phyloP scores from a whole-genome alignment of 768 basidiomycete species.

The Podaxis sp. region DNA sequence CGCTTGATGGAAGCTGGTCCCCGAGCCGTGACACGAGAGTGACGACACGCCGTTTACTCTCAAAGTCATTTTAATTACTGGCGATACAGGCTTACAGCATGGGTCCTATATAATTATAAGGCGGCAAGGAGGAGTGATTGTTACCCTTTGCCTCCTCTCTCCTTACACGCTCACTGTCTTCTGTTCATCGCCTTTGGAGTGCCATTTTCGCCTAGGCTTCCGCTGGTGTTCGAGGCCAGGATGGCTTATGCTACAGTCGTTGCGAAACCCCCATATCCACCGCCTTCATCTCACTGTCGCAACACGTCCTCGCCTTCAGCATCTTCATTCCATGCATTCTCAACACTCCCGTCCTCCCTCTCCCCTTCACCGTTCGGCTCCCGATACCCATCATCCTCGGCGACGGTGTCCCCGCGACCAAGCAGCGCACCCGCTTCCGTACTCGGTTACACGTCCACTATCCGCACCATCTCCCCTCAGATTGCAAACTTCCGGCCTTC shows the following conservation, averaged over 20 bases:
- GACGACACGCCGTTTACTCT: not conserved
- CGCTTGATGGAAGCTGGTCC: not conserved
- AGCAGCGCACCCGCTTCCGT: not conserved
- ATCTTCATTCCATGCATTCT: not conserved
- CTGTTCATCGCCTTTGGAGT: not conserved
- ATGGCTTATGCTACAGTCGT: not conserved
- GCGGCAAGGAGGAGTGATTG: not conserved
- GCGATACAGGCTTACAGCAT: slow-evolving; percentile 13
- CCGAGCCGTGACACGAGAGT: not conserved
- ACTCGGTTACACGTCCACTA: slow-evolving; percentile 6
- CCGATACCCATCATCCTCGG: not conserved
- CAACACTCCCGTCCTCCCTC: not conserved
- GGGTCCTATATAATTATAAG: slow-evolving; percentile 3
- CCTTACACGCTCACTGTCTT: not conserved
- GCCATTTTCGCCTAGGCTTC: not conserved
- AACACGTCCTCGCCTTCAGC: not conserved
- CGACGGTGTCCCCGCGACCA: not conserved
- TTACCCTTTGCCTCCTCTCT: not conserved
- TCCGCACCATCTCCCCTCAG: slow-evolving; percentile 10
- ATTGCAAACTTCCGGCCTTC: slow-evolving; percentile 35
- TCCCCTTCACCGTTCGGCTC: not conserved
- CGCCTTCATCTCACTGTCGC: not conserved
- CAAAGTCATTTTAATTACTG: not conserved
- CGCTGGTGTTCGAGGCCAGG: not conserved
- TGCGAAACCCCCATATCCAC: not conserved